A percentile compares a stretch with the other conserved stretches of the same genome.
Evolutionary conservation across 2,329 filamentous ascomycete species (phyloP).

Genomic region (Aspergillus phoenicis): DNA sequence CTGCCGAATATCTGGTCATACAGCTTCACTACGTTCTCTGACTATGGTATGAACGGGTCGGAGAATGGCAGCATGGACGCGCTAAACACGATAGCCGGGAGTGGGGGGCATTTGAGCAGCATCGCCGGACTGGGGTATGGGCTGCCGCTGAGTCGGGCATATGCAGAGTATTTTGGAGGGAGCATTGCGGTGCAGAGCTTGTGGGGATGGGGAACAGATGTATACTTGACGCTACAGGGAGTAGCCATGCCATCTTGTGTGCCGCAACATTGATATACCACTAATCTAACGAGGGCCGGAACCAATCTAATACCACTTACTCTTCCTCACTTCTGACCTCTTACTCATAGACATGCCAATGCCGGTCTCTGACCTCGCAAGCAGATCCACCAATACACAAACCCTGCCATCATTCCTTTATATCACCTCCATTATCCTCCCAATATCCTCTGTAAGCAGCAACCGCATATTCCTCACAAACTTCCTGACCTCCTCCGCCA

Average conservation of each 20-base stretch:
- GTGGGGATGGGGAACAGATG: conserved; percentile 84
- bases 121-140: conserved; percentile 95
- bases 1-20: conserved; percentile 93
- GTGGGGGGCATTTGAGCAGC: conserved; percentile 72
- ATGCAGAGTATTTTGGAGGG: conserved; percentile 97
- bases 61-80: conserved; percentile 64
- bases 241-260: conserved; percentile 49
- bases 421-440: neutral
- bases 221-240: conserved; percentile 64
- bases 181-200: conserved; percentile 94
- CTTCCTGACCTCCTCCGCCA: neutral
- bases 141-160: conserved; percentile 83
- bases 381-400: neutral
- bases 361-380: neutral
- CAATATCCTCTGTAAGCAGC: neutral
- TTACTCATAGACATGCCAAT: neutral
- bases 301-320: neutral
- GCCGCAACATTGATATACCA: neutral
- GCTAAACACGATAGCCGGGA: conserved; percentile 72
- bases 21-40: conserved; percentile 92
- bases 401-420: neutral
- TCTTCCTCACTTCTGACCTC: neutral
- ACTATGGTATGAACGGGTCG: conserved; percentile 56
- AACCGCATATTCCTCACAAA: neutral
- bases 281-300: neutral